Evolutionary conservation across 352 stramenopile genomes (phyloP).

Genomic region (Phytophthora chlamydospora): DNA sequence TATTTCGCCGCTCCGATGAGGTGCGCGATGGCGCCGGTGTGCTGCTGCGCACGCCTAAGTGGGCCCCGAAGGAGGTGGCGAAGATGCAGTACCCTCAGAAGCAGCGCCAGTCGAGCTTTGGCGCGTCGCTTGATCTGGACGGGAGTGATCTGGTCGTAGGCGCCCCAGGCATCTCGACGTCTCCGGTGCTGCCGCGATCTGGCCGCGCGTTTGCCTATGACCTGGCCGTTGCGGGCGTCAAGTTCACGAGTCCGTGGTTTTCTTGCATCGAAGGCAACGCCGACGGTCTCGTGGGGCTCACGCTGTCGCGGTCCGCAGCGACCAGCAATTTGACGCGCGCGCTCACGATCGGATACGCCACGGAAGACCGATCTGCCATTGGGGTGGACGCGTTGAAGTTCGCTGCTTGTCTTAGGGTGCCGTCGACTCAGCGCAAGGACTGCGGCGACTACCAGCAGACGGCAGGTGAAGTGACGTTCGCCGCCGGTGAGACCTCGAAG

Average conservation of each 20-base stretch:
- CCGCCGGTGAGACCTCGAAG: slow-evolving; percentile 79
- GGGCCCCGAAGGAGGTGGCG: slow-evolving; percentile 68
- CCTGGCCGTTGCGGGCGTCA: slow-evolving; percentile 51
- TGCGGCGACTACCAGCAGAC: slow-evolving; percentile 82
- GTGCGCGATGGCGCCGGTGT: slow-evolving; percentile 73
- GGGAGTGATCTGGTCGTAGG: slow-evolving; percentile 64
- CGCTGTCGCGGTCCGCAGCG: slow-evolving; percentile 43
- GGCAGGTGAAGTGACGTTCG: slow-evolving; percentile 91
- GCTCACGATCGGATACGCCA: slow-evolving; percentile 76
- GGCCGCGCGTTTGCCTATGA: slow-evolving; percentile 79
- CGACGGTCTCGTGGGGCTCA: slow-evolving; percentile 65
- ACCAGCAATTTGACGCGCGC: slow-evolving; percentile 50
- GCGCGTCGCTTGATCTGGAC: slow-evolving; percentile 58
- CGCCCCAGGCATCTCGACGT: slow-evolving; percentile 61
- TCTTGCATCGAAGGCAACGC: slow-evolving; percentile 66
- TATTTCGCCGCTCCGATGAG: slow-evolving; percentile 69
- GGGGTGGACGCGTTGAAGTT: slow-evolving; percentile 68
- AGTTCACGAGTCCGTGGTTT: slow-evolving; percentile 68
- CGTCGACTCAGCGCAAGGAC: slow-evolving; percentile 57
- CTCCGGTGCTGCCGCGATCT: slow-evolving; percentile 37
- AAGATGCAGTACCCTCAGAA: slow-evolving; percentile 86
- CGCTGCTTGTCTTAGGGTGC: slow-evolving; percentile 57
- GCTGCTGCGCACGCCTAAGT: slow-evolving; percentile 65
- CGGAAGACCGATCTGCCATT: slow-evolving; percentile 70
- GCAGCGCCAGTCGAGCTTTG: slow-evolving; percentile 58